Evolutionary conservation across 2,329 filamentous ascomycete species (phyloP), one percentile per base, ranked within the genome.

Genomic region (Ophiocordyceps robertsii): DNA sequence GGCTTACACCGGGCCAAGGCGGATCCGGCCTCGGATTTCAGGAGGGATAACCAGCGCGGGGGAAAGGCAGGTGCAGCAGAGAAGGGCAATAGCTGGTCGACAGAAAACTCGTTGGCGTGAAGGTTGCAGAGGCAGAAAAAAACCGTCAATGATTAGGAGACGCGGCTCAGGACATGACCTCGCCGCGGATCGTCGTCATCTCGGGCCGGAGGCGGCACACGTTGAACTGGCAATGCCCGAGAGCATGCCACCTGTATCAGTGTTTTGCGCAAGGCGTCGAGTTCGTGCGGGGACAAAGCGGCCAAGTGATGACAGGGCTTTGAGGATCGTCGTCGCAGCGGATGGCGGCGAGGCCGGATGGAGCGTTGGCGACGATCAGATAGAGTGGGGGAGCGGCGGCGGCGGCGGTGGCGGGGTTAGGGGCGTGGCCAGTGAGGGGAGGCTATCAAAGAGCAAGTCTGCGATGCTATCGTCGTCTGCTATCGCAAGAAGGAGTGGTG

Each of bases 81-180:
- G 24, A 7, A 27, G 6, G 24, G 24, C 24, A 9, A 27, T 6
- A 6, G 6, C 24, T 6, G 24, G 24, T 27, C 24, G 24, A 27
- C 24, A 27, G 24, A 2, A 6, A 27, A 27, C 6, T 6, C 24
- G 24, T 27, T 5, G 33, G 16, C n/a, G 13, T 3, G 14, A n/a
- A 36, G 13, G 33, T 10, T 36, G 33, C 17, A n/a, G 17, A 36
- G 31, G 32, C 39, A 33, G 31, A 33, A 19, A 21, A 41, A 14
- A 41, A 19, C 32, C 27, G 21, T 29, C 19, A 29, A 27, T 46
- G 47, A 51, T 56, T 50, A 41, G 27, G 31, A 9, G 6, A 29
- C 19, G 27, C 29, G 36, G 35, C 57, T 60, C 51, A 60, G 53
- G 54, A 54, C 58, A 61, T 61, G 51, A 52, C 56, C 49, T 47